Evolutionary conservation across 1,284 basidiomycete genomes (phyloP).

Genomic region (Boletus semigastroideus): DNA sequence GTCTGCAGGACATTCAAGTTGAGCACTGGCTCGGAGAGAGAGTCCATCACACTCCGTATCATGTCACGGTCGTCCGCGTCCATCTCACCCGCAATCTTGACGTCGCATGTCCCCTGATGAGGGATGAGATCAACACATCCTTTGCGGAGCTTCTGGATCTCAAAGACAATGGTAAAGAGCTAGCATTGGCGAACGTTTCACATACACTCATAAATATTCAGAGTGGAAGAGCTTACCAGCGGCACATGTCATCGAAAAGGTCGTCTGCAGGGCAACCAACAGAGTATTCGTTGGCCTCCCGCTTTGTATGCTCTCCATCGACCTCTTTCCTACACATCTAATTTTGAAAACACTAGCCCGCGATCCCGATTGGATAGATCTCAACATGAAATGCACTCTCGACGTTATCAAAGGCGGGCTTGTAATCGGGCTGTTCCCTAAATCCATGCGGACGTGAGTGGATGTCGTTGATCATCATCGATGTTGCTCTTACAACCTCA

Average conservation of each 20-base stretch:
- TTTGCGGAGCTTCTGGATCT: conserved; percentile 29
- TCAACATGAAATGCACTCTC: conserved; percentile 36
- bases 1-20: conserved; percentile 17
- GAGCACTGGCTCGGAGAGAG: conserved; percentile 30
- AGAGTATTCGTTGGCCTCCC: conserved; percentile 42
- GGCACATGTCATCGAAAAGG: conserved; percentile 15
- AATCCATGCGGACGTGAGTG: conserved; percentile 40
- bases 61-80: conserved; percentile 22
- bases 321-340: neutral
- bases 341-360: conserved; percentile 34
- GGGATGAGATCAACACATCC: conserved; percentile 33
- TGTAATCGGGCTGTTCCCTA: conserved; percentile 37
- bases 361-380: conserved; percentile 34
- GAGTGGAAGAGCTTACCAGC: conserved; percentile 32
- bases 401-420: conserved; percentile 29
- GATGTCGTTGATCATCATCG: neutral
- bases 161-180: conserved; percentile 13
- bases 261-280: conserved; percentile 37
- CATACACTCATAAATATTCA: conserved; percentile 5
- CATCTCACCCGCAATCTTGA: conserved; percentile 34
- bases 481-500: accelerated
- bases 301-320: conserved; percentile 31
- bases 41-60: conserved; percentile 29
- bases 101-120: conserved; percentile 26
- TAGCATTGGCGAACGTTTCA: neutral